Conservation (phyloP, 805 yeast species). For the Millerago galiae region DNA sequence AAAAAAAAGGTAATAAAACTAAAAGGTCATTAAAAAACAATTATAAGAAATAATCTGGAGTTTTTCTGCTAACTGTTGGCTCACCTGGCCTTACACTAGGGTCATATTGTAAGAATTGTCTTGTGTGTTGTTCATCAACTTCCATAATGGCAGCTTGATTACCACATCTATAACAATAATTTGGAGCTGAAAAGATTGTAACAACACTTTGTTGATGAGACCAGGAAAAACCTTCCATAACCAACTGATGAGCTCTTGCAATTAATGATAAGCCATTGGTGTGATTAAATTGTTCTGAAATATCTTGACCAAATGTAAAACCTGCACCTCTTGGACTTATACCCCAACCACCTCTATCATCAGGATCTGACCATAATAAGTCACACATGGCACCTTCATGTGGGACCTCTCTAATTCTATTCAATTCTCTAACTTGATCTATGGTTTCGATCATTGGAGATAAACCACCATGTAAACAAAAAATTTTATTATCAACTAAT, state of each 20-base stretch:
- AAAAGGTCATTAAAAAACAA: neutral
- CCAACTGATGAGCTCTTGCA: constrained; percentile 94
- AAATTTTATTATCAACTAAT: constrained; percentile 80
- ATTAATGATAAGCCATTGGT: constrained; percentile 77
- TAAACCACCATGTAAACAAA: constrained; percentile 91
- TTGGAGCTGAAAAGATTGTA: constrained; percentile 92
- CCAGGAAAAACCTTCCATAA: constrained; percentile 98
- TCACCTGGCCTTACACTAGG: constrained; percentile 97
- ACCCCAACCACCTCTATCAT: constrained; percentile 98
- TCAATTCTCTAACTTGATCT: constrained; percentile 85
- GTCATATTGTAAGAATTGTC: constrained; percentile 91
- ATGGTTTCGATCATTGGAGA: constrained; percentile 92
- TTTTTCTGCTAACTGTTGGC: constrained; percentile 93
- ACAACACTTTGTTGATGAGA: constrained; percentile 91
- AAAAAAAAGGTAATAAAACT: neutral
- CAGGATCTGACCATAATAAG: constrained; percentile 94
- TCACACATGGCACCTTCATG: constrained; percentile 99
- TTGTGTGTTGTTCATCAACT: constrained; percentile 88
- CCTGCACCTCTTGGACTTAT: constrained; percentile 98
- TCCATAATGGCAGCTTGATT: constrained; percentile 98
- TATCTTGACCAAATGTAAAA: constrained; percentile 95
- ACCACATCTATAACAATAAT: constrained; percentile 96
- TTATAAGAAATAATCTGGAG: constrained; percentile 82
- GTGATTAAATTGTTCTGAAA: constrained; percentile 89
- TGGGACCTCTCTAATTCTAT: constrained; percentile 93